Evolutionary conservation across 2,329 filamentous ascomycete species (phyloP), one percentile per base, ranked within the genome.

Genomic region (Camillea tinctor): DNA sequence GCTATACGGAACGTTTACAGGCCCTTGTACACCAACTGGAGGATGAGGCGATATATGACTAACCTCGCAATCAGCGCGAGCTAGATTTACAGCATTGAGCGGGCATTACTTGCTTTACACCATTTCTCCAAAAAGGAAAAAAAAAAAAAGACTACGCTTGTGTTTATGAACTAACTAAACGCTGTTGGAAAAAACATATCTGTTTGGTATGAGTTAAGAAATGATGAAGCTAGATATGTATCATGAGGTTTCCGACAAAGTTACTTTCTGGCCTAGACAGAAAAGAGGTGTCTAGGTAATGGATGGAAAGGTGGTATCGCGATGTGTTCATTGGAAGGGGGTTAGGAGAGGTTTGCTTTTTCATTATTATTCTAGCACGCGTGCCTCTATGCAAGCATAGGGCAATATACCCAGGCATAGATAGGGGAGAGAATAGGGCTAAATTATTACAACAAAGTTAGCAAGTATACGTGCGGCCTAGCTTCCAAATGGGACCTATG

Each of bases 21-120:
- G 70, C 71, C 13, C 72, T 80, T 49, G 75, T 76, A 1, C 72
- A 75, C 30, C 74, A 77, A 60, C 67, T 80, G 2, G 72, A 77
- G 60, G 67, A 66, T 26, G 61, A 68, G 20, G 65, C 68, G 50
- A 65, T 60, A 56, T 64, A 66, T 60, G 67, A 72, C 56, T 71
- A 64, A 60, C 49, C 20, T 36, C 23, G 55, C 22, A 48, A 49
- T n/a, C 3, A 11, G 20, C 24, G 50, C 44, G 44, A 8, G 50
- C 6, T 21, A 50, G 8, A 52, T 26, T 21, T 21, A 40, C 17
- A 51, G 51, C 36, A 40, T 17, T 44, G 6, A 13, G 17, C 30
- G 24, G 53, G 17, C n/a, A 55, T 50, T 54, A 49, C 24, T 50
- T 51, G 21, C 17, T 4, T 22, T 49, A 24, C 36, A 49, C 48